Evolutionary conservation across 257 asterid genomes (phyloP), one percentile per base, ranked within the genome.

Genomic region (Rehmannia glutinosa): DNA sequence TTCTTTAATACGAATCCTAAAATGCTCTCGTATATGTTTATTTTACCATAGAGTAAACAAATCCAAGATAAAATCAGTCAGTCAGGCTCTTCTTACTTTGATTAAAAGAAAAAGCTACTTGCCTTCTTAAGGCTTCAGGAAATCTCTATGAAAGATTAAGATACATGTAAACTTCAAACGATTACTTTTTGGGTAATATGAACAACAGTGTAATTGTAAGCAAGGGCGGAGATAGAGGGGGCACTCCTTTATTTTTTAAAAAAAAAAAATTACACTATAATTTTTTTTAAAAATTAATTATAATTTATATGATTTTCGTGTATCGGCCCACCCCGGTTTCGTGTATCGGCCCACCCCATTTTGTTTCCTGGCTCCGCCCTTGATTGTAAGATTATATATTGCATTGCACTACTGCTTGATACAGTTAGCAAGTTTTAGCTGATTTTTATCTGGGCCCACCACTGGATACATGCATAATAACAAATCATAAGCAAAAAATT

Each of bases 121-220:
- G 62, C 73, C 46, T 43, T 8, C 59, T 67, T 49, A 42, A 17
- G 61, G 57, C 70, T 77, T 56, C 76, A 39, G 30, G 41, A 59
- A 61, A 27, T 16, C 50, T 28, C n/a, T 12, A 12, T 21, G 66
- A 53, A 68, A 33, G 58, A 38, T 61, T 52, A 49, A 47, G 4
- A 33, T 12, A 46, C 54, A 53, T 13, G 51, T 23, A 63, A 56
- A 24, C 38, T 55, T 46, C 35, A 46, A 60, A 24, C 30, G 43
- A 30, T 21, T 15, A 47, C 63, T 42, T 61, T 25, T 67, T 13
- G 17, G 49, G 28, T 38, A 46, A 46, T 25, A 62, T 19, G 8
- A 59, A 35, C 36, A 33, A 16, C 52, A 45, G 41, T n/a, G n/a
- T n/a, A n/a, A n/a, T n/a, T n/a, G n/a, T n/a, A n/a, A n/a, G n/a